A percentile compares a stretch with the other conserved stretches of the same genome.
These are phyloP conservation scores for Dysphania ambrosioides DNA, from an alignment of 148 eudicot genomes.

Conservation along the genomic window DNA sequence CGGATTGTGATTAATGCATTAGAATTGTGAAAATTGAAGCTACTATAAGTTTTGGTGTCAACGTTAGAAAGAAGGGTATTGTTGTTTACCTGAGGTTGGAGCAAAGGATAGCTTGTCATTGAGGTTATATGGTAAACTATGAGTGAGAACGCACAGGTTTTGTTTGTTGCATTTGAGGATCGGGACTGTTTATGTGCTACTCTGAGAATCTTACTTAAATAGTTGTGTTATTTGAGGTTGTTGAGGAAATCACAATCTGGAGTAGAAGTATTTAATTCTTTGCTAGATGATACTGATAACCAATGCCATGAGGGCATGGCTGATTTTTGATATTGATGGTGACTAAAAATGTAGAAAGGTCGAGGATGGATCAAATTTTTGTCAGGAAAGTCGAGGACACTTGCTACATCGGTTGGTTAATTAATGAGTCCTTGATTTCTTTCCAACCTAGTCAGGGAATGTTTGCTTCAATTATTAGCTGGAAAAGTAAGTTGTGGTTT, in stretches of 20 bases:
- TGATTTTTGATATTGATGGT: not conserved
- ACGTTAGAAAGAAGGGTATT: not conserved
- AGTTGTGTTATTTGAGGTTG: not conserved
- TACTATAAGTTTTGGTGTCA: not conserved
- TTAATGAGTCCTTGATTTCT: not conserved
- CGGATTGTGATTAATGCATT: not conserved
- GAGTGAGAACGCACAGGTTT: not conserved
- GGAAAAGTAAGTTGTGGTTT: not conserved
- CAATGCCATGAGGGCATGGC: not conserved
- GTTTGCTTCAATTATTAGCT: not conserved
- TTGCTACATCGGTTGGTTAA: not conserved
- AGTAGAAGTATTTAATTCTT: too few species aligned
- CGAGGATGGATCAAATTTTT: not conserved
- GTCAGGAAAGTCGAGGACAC: not conserved
- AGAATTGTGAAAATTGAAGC: not conserved
- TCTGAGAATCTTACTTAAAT: not conserved
- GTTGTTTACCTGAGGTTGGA: not conserved
- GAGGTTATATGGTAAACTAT: not conserved
- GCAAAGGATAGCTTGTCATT: constrained; percentile 18
- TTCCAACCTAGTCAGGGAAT: not conserved
- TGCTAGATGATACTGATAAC: too few species aligned
- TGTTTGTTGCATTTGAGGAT: not conserved
- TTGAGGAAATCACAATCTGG: too few species aligned
- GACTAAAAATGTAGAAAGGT: too few species aligned
- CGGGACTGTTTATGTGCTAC: not conserved